A percentile compares a stretch with the other conserved stretches of the same genome.
Evolutionary conservation across 306 rosid genomes (phyloP).

Genomic region (Pachyrhizus erosus): DNA sequence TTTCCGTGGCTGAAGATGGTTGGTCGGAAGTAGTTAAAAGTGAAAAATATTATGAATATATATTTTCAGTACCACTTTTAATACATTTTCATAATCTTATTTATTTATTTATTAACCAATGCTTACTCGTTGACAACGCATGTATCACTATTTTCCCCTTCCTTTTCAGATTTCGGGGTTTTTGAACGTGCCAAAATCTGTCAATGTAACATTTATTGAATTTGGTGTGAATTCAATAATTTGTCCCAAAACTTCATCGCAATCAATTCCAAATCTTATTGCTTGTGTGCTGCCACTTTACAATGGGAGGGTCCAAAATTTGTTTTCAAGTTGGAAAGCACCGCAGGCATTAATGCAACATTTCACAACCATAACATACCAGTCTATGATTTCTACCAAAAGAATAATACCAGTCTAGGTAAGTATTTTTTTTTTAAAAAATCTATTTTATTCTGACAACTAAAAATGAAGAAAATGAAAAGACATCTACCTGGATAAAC

Average conservation of each 20-base stretch:
- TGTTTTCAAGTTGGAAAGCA: not conserved
- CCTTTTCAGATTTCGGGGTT: not conserved
- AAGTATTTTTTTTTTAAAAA: not conserved
- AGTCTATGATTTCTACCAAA: not conserved
- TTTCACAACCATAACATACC: not conserved
- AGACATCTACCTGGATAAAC: not conserved
- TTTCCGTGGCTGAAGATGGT: not conserved
- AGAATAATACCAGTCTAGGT: not conserved
- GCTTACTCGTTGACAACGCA: not conserved
- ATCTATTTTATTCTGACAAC: not conserved
- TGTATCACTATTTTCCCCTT: too few species aligned
- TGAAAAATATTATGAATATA: too few species aligned
- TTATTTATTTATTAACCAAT: not conserved
- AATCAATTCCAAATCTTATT: conserved; percentile 3
- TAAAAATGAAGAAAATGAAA: not conserved
- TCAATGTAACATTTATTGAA: conserved; percentile 1
- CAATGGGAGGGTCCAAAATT: not conserved
- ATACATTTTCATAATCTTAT: too few species aligned
- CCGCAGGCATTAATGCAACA: conserved; percentile 20
- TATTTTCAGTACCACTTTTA: too few species aligned
- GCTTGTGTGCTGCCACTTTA: not conserved
- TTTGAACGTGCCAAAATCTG: not conserved
- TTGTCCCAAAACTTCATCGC: not conserved
- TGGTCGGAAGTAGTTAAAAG: not conserved
- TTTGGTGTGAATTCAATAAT: not conserved